phyloP scores from a whole-genome alignment of 2,329 filamentous ascomycete genomes.

The Aspergillus novoparasiticus region DNA sequence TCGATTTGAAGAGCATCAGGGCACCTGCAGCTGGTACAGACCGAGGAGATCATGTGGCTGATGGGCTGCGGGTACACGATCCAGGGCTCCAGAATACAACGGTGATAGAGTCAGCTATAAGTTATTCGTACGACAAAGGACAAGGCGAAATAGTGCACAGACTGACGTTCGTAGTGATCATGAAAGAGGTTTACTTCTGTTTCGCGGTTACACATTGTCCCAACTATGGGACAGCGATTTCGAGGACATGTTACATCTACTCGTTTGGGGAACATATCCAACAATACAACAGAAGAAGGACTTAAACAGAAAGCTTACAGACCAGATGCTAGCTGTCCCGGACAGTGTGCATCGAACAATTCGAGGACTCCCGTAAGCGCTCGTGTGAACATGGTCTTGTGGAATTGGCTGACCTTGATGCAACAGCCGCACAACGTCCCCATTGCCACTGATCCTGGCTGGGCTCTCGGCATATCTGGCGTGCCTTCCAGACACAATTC shows the following conservation, averaged over 20 bases:
- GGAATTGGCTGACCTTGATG: not conserved
- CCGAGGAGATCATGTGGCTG: conserved; percentile 25
- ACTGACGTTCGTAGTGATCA: conserved; percentile 28
- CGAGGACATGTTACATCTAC: conserved; percentile 35
- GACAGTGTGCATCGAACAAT: conserved; percentile 26
- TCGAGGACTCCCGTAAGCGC: conserved; percentile 27
- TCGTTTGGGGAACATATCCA: conserved; percentile 34
- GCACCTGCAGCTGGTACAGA: conserved; percentile 16
- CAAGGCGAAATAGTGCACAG: not conserved
- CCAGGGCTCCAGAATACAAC: conserved; percentile 39
- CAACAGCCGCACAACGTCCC: conserved; percentile 23
- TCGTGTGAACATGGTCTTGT: not conserved
- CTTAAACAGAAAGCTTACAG: conserved; percentile 23
- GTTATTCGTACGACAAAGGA: conserved; percentile 30
- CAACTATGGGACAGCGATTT: conserved; percentile 34
- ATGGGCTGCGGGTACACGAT: conserved; percentile 37
- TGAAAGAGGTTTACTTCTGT: conserved; percentile 30
- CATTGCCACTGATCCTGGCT: conserved; percentile 30
- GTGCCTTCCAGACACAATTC: conserved; percentile 23
- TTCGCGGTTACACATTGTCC: conserved; percentile 32
- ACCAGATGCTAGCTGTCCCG: conserved; percentile 26
- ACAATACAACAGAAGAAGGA: conserved; percentile 22
- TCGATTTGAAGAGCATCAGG: conserved; percentile 33
- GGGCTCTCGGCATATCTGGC: conserved; percentile 34
- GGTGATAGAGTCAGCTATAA: conserved; percentile 32